These are phyloP conservation scores for Mycena belliarum DNA, from an alignment of 768 basidiomycete species.

Conservation along the genomic window DNA sequence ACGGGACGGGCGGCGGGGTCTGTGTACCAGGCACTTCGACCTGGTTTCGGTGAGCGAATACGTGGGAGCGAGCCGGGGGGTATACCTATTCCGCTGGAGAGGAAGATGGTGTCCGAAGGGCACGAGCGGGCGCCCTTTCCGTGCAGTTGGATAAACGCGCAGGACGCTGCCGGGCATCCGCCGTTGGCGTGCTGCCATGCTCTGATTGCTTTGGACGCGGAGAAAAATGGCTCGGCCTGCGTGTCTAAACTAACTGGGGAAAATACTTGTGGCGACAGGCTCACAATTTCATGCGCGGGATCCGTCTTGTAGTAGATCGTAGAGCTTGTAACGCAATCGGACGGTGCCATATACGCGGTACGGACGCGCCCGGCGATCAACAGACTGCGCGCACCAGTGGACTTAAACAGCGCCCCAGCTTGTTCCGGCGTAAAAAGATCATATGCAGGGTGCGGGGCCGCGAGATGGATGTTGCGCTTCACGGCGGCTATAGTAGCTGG, in stretches of 20 bases:
- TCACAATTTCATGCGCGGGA: constrained; percentile 46
- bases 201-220: constrained; percentile 38
- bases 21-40: constrained; percentile 39
- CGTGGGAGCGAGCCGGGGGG: not conserved
- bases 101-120: constrained; percentile 39
- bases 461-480: constrained; percentile 38
- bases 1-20: constrained; percentile 33
- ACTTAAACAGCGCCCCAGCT: constrained; percentile 41
- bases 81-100: constrained; percentile 48
- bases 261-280: not conserved
- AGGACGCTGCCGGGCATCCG: constrained; percentile 40
- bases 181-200: constrained; percentile 40
- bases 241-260: not conserved
- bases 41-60: constrained; percentile 14
- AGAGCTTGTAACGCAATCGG: constrained; percentile 31
- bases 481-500: constrained; percentile 27
- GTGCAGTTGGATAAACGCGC: constrained; percentile 50
- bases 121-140: constrained; percentile 45
- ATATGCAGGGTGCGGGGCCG: constrained; percentile 46
- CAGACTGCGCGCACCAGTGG: constrained; percentile 41
- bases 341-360: constrained; percentile 32
- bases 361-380: constrained; percentile 43
- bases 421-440: constrained; percentile 42
- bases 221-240: constrained; percentile 47
- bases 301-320: constrained; percentile 45